phyloP scores from a whole-genome alignment of 805 yeast species.

The Tetrapisispora arboricola region DNA sequence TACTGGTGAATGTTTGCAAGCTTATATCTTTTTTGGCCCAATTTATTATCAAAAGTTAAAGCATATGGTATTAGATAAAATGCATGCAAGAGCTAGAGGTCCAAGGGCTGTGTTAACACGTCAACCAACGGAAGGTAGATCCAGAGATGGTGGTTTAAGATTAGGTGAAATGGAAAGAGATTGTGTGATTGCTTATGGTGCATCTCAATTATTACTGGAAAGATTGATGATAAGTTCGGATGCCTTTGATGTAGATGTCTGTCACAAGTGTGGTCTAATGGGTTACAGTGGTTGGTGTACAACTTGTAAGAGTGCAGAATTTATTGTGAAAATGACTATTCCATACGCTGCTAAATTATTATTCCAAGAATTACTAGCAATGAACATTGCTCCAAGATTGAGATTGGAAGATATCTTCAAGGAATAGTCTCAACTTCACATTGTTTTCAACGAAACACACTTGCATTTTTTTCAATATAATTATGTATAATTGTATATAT shows the following conservation, averaged over 20 bases:
- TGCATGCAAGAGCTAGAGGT: conserved; percentile 99
- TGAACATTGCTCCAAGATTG: conserved; percentile 97
- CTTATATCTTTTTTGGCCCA: conserved; percentile 97
- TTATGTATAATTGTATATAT: not conserved
- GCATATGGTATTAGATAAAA: conserved; percentile 97
- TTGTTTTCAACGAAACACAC: not conserved
- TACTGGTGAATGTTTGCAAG: conserved; percentile 94
- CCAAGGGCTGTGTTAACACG: conserved; percentile 96
- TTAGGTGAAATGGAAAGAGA: conserved; percentile 99
- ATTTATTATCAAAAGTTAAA: conserved; percentile 95
- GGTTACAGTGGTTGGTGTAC: conserved; percentile 98
- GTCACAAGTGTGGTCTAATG: conserved; percentile 91
- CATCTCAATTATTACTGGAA: conserved; percentile 86
- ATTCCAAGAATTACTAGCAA: conserved; percentile 95
- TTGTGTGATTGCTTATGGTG: conserved; percentile 98
- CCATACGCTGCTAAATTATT: conserved; percentile 97
- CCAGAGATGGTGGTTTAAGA: conserved; percentile 97
- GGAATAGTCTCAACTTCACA: conserved; percentile 15
- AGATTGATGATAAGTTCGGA: conserved; percentile 94
- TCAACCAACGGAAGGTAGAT: conserved; percentile 98
- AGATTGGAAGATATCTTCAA: conserved; percentile 78
- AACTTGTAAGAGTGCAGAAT: conserved; percentile 83
- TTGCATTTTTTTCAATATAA: not conserved
- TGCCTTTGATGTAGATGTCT: conserved; percentile 94
- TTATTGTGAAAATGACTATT: conserved; percentile 84